Conservation (phyloP, 306 rosid species). For the Pyrus bretschneideri region DNA sequence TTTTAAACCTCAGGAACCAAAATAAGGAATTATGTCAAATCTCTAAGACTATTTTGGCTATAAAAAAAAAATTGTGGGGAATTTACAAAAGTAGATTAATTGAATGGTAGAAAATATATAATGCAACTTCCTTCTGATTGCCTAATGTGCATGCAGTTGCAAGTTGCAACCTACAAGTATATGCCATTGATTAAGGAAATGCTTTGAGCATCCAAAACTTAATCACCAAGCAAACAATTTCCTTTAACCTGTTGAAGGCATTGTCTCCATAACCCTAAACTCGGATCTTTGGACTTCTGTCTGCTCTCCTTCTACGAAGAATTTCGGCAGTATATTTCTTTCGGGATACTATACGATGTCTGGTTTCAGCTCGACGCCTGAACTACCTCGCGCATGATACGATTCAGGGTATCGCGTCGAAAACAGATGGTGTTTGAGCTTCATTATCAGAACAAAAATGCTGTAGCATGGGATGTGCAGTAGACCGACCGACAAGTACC, state of each 20-base stretch:
- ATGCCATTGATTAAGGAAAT: background rate
- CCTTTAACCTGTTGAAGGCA: slow-evolving; percentile 1
- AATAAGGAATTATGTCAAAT: too few relatives aligned
- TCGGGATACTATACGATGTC: background rate
- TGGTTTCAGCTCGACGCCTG: slow-evolving; percentile 9
- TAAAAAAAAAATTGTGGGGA: background rate
- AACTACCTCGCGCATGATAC: slow-evolving; percentile 46
- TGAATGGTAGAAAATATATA: background rate
- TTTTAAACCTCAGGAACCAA: too few relatives aligned
- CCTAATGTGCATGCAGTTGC: background rate
- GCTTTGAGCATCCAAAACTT: slow-evolving; percentile 13
- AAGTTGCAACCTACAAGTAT: background rate
- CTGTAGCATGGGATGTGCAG: slow-evolving; percentile 95
- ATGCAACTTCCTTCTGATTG: background rate
- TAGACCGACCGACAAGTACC: slow-evolving; percentile 81
- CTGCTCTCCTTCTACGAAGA: slow-evolving; percentile 8
- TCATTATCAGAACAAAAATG: slow-evolving; percentile 63
- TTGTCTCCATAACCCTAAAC: background rate
- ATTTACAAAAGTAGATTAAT: background rate
- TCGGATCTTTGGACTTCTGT: slow-evolving; percentile 5
- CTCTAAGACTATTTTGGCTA: too few relatives aligned
- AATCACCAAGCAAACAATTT: background rate
- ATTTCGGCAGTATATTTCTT: background rate
- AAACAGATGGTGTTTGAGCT: slow-evolving; percentile 62
- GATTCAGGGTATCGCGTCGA: slow-evolving; percentile 59